Conservation (phyloP, 805 yeast species). For the Candida jianshihensis region DNA sequence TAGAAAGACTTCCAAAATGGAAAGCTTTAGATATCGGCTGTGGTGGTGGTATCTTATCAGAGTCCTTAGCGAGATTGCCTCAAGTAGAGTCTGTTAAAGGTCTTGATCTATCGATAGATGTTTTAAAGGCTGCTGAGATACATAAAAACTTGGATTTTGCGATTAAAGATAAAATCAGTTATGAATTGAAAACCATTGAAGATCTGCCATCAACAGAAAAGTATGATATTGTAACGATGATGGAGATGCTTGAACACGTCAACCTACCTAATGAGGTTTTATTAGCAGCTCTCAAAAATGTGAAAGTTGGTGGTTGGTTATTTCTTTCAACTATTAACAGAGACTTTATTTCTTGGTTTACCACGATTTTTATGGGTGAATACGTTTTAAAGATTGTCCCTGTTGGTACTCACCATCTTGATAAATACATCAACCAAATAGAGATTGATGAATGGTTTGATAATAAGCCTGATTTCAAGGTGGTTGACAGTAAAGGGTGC, state of each 20-base stretch:
- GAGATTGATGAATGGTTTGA: constrained; percentile 68
- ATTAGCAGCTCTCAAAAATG: constrained; percentile 56
- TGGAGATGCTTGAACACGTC: constrained; percentile 95
- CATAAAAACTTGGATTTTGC: constrained; percentile 67
- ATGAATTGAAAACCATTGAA: constrained; percentile 59
- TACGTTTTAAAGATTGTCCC: constrained; percentile 78
- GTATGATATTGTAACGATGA: constrained; percentile 79
- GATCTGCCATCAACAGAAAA: constrained; percentile 38
- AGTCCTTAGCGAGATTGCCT: constrained; percentile 73
- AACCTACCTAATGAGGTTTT: constrained; percentile 73
- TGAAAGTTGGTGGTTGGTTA: constrained; percentile 70
- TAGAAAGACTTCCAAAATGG: constrained; percentile 25
- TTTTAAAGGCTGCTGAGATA: constrained; percentile 65
- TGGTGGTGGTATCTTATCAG: constrained; percentile 95
- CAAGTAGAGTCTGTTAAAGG: constrained; percentile 64
- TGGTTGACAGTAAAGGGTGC: constrained; percentile 70
- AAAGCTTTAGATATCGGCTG: constrained; percentile 86
- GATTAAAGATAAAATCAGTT: constrained; percentile 47
- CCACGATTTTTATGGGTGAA: constrained; percentile 90
- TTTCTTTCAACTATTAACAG: constrained; percentile 90
- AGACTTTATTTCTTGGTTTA: constrained; percentile 79
- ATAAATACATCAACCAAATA: constrained; percentile 72
- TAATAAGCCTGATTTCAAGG: constrained; percentile 41
- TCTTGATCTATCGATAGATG: constrained; percentile 80
- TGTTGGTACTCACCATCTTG: constrained; percentile 81